A percentile compares a stretch with the other conserved stretches of the same genome.
Evolutionary conservation across 2,329 filamentous ascomycete species (phyloP).

Genomic region (Pseudocercospora eumusae): DNA sequence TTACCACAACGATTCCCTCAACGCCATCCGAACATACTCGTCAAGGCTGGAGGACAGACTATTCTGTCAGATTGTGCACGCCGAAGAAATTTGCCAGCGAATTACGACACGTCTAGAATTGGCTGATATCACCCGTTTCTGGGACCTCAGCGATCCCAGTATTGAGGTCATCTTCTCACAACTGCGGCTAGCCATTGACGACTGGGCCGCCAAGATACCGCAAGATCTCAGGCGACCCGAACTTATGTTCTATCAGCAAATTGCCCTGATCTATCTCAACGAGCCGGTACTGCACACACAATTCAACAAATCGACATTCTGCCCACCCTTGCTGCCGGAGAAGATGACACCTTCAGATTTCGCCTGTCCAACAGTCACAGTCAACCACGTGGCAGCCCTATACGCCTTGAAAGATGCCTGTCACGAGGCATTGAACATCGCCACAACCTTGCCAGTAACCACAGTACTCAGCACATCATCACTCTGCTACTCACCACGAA

Average conservation of each 20-base stretch:
- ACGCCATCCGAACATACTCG: conserved; percentile 8
- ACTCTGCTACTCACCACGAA: conserved; percentile 22
- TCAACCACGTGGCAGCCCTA: conserved; percentile 22
- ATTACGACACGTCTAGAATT: conserved; percentile 19
- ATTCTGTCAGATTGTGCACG: conserved; percentile 23
- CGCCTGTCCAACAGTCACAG: conserved; percentile 24
- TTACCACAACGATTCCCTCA: conserved; percentile 26
- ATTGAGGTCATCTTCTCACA: conserved; percentile 12
- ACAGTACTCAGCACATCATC: conserved; percentile 13
- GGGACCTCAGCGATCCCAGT: conserved; percentile 12
- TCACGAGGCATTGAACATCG: conserved; percentile 23
- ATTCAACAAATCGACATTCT: conserved; percentile 29
- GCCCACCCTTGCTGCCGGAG: conserved; percentile 25
- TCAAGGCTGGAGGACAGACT: conserved; percentile 13
- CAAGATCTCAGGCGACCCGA: conserved; percentile 13
- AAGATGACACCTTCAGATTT: conserved; percentile 26
- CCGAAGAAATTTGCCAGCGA: conserved; percentile 19
- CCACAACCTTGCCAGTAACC: neutral
- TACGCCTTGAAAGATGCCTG: conserved; percentile 23
- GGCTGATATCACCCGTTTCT: conserved; percentile 7
- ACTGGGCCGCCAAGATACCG: conserved; percentile 16
- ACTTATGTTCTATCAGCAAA: conserved; percentile 21
- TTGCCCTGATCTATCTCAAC: conserved; percentile 26
- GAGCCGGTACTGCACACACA: conserved; percentile 29
- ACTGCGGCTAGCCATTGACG: conserved; percentile 20